Evolutionary conservation across 352 stramenopile genomes (phyloP).

Genomic region (Phytophthora boehmeriae): DNA sequence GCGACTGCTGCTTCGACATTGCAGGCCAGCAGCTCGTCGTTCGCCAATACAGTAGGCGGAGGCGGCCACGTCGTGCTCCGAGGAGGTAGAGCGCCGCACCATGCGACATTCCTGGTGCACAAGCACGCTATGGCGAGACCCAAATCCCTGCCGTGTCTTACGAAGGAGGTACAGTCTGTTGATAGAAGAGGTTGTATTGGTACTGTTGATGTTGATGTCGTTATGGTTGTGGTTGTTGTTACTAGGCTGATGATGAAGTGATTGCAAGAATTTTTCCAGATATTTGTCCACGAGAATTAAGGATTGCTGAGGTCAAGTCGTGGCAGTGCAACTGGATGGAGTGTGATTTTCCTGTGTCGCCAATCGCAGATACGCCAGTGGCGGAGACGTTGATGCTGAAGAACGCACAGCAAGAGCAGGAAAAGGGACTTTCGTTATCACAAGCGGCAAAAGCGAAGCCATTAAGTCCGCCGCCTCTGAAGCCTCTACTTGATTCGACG

Average conservation of each 20-base stretch:
- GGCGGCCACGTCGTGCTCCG: constrained; percentile 12
- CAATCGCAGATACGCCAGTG: constrained; percentile 5
- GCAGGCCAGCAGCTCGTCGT: constrained; percentile 22
- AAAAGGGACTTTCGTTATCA: constrained; percentile 10
- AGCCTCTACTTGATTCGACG: constrained; percentile 1
- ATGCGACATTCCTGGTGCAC: constrained; percentile 27
- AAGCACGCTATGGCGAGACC: constrained; percentile 18
- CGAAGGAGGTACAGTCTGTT: constrained; percentile 25
- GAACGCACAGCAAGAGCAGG: constrained; percentile 3
- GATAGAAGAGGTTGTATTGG: not conserved
- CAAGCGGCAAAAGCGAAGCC: constrained; percentile 6
- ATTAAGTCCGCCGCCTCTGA: not conserved
- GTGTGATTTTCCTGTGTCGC: constrained; percentile 28
- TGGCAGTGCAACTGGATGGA: constrained; percentile 84
- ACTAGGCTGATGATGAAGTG: constrained; percentile 47
- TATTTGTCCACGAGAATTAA: constrained; percentile 75
- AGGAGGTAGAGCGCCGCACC: constrained; percentile 17
- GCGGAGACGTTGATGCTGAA: not conserved
- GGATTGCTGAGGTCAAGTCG: constrained; percentile 83
- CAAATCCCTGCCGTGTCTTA: constrained; percentile 30
- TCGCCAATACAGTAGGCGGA: constrained; percentile 21
- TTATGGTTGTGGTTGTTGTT: not conserved
- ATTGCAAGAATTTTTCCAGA: constrained; percentile 83
- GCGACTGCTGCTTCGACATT: constrained; percentile 2
- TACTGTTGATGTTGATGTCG: constrained; percentile 6